Base-by-base conservation (phyloP, 345 rosid species). In the Euphorbia lathyris region DNA sequence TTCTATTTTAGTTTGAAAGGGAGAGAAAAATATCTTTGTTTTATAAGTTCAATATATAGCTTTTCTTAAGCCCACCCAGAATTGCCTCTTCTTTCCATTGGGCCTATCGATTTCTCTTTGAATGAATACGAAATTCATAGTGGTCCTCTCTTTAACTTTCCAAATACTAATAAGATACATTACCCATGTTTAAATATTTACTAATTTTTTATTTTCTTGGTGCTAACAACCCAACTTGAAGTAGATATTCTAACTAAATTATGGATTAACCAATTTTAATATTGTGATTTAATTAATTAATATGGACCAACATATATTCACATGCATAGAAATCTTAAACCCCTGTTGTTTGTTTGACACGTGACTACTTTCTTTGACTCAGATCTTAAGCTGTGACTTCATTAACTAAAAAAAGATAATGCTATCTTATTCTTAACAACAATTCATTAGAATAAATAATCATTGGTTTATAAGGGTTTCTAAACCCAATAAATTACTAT, bases 261-360 rank as follows among this genome's bases (percentile, higher is more conserved):
- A 52, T 11, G 47, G n/a, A 67, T 67, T 20, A 53, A 32, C 60
- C 14, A 7, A 51, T 9, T 19, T 51, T 45, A 26, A 30, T 45
- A 16, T 16, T 40, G 42, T 10, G 17, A 45, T 10, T 20, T 27
- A n/a, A 0, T 30, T 67, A 30, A 45, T 43, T 47, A 65, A 36
- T 9, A 32, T 50, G 75, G 67, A 61, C 66, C 67, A 45, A 62
- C 1, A 50, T 53, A 66, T 53, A 53, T 74, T 74, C 81, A 81
- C 75, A 81, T 78, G 80, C 82, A 69, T 51, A 0, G 57, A 10
- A 17, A 60, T 20, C 59, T 71, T 58, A 20, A 67, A 71, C 76
- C 61, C 68, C 70, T 72, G 56, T 32, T 38, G 51, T 34, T 3
- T 1, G 52, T 40, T 63, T 45, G 67, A 40, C 77, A 58, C 67